phyloP scores from a whole-genome alignment of 1,139 yeast species.

The Taiozyma sp. region DNA sequence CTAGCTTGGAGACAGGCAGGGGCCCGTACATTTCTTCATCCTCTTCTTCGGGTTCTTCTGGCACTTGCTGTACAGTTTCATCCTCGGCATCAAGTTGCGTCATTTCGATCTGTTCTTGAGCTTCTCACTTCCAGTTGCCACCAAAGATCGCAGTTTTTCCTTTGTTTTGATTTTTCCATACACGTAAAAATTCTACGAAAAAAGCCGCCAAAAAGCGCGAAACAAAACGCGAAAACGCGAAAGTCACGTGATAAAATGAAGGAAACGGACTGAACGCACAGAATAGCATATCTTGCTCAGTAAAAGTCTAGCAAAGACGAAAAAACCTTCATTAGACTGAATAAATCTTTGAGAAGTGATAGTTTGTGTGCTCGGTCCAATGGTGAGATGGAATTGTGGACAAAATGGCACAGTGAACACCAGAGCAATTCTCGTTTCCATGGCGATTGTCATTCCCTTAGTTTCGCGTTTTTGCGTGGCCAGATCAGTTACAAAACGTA shows the following conservation, averaged over 20 bases:
- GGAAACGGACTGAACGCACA: no score
- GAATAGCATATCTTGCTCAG: no score
- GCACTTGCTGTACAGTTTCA: slow-evolving; percentile 8
- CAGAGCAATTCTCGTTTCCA: neutral
- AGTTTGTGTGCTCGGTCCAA: no score
- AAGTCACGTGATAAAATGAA: slow-evolving; percentile 6
- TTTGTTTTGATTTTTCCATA: slow-evolving; percentile 11
- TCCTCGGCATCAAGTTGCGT: slow-evolving; percentile 10
- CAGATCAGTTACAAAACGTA: neutral
- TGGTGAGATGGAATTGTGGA: no score
- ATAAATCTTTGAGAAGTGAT: no score
- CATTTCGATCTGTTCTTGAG: slow-evolving; percentile 3
- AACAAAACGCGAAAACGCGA: slow-evolving; percentile 6
- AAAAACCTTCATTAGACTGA: no score
- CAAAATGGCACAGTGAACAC: no score
- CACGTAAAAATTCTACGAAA: slow-evolving; percentile 2
- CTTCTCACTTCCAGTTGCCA: slow-evolving; percentile 2
- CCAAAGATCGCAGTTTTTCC: slow-evolving; percentile 1
- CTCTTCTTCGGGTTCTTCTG: slow-evolving; percentile 28
- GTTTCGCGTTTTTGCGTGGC: neutral
- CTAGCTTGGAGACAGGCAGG: slow-evolving; percentile 35
- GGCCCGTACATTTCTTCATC: slow-evolving; percentile 44
- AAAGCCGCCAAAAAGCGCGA: slow-evolving; percentile 3
- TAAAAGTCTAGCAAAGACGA: neutral
- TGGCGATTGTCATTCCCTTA: neutral